These are phyloP conservation scores for Phytophthora cactorum DNA, from an alignment of 352 stramenopile genomes.

Conservation along the genomic window DNA sequence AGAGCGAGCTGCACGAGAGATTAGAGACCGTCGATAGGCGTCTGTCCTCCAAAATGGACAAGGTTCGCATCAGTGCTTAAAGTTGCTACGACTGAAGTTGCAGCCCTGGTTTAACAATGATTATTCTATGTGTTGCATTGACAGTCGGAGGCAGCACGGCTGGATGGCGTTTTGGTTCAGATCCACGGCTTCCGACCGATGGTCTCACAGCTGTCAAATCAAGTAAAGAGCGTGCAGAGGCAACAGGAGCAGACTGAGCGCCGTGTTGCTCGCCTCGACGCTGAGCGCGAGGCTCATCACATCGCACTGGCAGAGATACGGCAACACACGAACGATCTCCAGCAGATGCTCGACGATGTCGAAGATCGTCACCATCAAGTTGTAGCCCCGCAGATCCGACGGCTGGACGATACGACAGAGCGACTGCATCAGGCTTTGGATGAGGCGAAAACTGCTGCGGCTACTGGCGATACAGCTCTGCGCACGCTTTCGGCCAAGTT, in stretches of 20 bases:
- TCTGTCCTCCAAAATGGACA: conserved; percentile 67
- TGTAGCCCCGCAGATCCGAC: conserved; percentile 18
- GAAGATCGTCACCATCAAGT: conserved; percentile 23
- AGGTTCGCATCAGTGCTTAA: conserved; percentile 37
- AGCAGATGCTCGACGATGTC: conserved; percentile 20
- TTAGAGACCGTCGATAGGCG: conserved; percentile 50
- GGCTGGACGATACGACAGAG: conserved; percentile 22
- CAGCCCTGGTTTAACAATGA: neutral
- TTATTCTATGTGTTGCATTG: conserved; percentile 3
- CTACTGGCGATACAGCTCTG: conserved; percentile 32
- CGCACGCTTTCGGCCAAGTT: conserved; percentile 47
- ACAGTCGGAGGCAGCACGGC: conserved; percentile 51
- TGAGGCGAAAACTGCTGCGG: conserved; percentile 24
- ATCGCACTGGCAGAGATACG: conserved; percentile 16
- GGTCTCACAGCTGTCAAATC: conserved; percentile 35
- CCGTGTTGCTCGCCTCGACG: conserved; percentile 15
- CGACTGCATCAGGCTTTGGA: conserved; percentile 25
- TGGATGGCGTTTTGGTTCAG: conserved; percentile 57
- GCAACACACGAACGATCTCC: conserved; percentile 22
- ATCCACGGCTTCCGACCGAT: conserved; percentile 63
- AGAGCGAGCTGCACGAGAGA: conserved; percentile 50
- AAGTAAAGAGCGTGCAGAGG: conserved; percentile 25
- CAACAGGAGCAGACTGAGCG: conserved; percentile 17
- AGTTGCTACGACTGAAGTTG: conserved; percentile 8
- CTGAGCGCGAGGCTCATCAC: conserved; percentile 6